These are phyloP conservation scores for Talaromyces marneffei DNA, from an alignment of 2,329 filamentous ascomycete species.

Conservation along the genomic window DNA sequence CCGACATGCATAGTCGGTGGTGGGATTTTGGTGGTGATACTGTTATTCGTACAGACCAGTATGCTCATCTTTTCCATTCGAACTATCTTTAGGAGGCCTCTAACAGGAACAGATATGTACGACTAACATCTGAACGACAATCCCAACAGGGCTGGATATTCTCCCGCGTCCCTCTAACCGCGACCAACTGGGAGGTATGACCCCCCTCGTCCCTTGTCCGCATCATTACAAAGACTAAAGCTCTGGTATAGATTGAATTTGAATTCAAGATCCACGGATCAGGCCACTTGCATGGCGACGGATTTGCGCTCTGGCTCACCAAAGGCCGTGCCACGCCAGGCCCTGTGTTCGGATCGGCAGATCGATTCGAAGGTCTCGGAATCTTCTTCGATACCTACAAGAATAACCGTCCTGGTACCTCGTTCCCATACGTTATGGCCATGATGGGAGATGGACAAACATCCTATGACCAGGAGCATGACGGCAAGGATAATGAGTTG, in stretches of 20 bases:
- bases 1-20: constrained; percentile 97
- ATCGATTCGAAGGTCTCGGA: constrained; percentile 88
- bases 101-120: constrained; percentile 65
- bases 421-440: constrained; percentile 97
- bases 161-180: constrained; percentile 87
- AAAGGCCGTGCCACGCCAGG: constrained; percentile 79
- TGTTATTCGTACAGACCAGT: constrained; percentile 66
- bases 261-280: constrained; percentile 92
- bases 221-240: background rate
- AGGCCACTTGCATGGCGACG: constrained; percentile 88
- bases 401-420: constrained; percentile 92
- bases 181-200: constrained; percentile 87
- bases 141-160: constrained; percentile 92
- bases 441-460: constrained; percentile 93
- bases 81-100: background rate
- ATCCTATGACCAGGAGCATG: constrained; percentile 83
- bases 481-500: constrained; percentile 88
- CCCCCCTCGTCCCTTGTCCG: background rate
- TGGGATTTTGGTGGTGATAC: constrained; percentile 98
- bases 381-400: constrained; percentile 99
- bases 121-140: constrained; percentile 81
- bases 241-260: constrained; percentile 61
- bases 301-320: constrained; percentile 96
- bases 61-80: constrained; percentile 10
- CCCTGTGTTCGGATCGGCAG: constrained; percentile 78